phyloP scores from a whole-genome alignment of 139 green algal genomes.

The Penium margaritaceum region DNA sequence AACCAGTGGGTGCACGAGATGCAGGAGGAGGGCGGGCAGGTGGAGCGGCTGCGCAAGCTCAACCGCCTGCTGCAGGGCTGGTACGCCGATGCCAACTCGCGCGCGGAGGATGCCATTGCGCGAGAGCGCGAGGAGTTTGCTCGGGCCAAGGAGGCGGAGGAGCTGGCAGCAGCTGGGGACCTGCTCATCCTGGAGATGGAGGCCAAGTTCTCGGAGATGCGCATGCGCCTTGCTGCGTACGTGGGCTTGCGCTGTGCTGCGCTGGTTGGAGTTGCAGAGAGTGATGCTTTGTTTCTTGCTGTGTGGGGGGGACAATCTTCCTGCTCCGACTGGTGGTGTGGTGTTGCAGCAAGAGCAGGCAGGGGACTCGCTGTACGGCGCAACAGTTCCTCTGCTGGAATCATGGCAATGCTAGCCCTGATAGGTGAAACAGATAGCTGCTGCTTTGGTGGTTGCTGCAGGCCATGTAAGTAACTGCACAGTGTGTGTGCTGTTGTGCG shows the following conservation, averaged over 20 bases:
- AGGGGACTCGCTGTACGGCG: no score
- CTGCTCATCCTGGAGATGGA: constrained; percentile 6
- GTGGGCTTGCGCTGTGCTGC: no score
- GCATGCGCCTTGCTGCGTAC: not conserved
- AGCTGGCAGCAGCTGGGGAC: not conserved
- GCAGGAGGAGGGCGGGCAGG: constrained; percentile 5
- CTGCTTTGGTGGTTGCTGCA: no score
- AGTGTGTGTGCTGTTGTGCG: no score
- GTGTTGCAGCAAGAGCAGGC: no score
- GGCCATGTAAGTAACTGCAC: no score
- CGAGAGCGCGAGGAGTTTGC: not conserved
- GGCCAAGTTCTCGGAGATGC: constrained; percentile 2
- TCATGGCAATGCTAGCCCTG: no score
- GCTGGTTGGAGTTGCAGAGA: no score
- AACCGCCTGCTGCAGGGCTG: constrained; percentile 12
- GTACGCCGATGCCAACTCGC: constrained; percentile 9
- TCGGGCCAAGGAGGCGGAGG: not conserved
- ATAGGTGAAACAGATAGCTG: no score
- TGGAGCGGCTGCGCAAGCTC: constrained; percentile 4
- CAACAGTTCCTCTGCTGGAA: no score
- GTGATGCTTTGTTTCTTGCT: no score
- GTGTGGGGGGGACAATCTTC: not conserved
- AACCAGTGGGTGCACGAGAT: constrained; percentile 4
- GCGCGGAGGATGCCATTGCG: not conserved
- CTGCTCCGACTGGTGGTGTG: no score